Base-by-base conservation (phyloP, 2,329 filamentous ascomycete species). In the Diaporthe sp. region DNA sequence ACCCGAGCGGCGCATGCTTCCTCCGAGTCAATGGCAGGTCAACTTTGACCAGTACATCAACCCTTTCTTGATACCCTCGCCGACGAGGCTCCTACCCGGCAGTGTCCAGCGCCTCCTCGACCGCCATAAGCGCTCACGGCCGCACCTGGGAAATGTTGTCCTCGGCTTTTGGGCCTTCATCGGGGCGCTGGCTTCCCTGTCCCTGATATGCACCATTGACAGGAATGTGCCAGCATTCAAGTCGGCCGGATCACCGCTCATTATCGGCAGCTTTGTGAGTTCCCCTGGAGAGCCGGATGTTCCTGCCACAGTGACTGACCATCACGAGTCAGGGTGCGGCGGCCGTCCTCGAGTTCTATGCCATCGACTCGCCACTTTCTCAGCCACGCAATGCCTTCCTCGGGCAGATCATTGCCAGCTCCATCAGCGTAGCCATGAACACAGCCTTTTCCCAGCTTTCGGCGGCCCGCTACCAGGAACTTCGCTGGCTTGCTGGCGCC, bases 31-130 rank as follows among this genome's bases (percentile, higher is more conserved):
- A 45, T 88, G 87, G 84, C 87, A 92, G 80, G 91, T 97, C 83
- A 91, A 97, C 83, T 89, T 97, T 77, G 95, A 98, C 86, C 84
- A 84, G n/a, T 91, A 92, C 81, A 81, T 97, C 68, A 95, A 96
- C 81, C 93, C 88, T 3, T 87, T 91, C 75, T 80, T 97, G 33
- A 93, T 93, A 12, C 85, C 89, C 19, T 92, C 93, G 54, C 90
- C 89, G 78, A 89, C 94, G 81, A 84, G 88, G 38, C 84, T 86
- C 58, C 80, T 97, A 1, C 95, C 95, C 0, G 86, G 86, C 61
- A 89, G 89, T 0, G 80, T 97, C 28, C 89, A 94, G 28, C 89
- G 91, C 77, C 93, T 95, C 78, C 84, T 97, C 2, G 93, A 93
- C 15, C 85, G 93, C 79, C 89, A 92, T 75, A 83, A 80, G 61